Evolutionary conservation across 192 early-diverging fungal species (phyloP).

Genomic region (Phycomyces blakesleeanus): DNA sequence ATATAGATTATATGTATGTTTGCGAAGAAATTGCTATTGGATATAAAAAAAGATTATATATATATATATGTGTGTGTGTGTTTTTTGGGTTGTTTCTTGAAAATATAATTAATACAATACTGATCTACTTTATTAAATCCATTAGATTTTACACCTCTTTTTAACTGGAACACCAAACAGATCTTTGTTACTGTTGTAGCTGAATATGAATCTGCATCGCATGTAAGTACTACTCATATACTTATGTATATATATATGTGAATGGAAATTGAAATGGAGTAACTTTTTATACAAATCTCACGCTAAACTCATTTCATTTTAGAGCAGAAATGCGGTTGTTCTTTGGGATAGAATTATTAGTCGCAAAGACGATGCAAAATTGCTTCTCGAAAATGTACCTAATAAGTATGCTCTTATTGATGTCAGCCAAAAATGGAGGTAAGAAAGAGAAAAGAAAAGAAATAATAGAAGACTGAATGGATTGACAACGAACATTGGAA

Average conservation of each 20-base stretch:
- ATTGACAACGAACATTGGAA: too few relatives aligned
- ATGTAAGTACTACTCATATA: conserved; percentile 44
- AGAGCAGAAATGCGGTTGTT: conserved; percentile 69
- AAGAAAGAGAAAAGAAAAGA: conserved; percentile 14
- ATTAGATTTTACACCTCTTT: conserved; percentile 71
- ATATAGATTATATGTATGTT: not conserved
- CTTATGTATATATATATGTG: too few relatives aligned
- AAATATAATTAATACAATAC: not conserved
- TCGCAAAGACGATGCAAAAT: conserved; percentile 58
- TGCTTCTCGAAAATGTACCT: conserved; percentile 50
- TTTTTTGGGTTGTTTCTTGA: too few relatives aligned
- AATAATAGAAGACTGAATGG: too few relatives aligned
- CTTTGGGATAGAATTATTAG: conserved; percentile 83
- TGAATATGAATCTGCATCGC: conserved; percentile 67
- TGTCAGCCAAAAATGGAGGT: conserved; percentile 65
- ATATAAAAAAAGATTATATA: too few relatives aligned
- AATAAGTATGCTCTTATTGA: conserved; percentile 73
- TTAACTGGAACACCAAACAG: conserved; percentile 92
- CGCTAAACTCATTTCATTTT: conserved; percentile 14
- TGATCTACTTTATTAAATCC: not conserved
- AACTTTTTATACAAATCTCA: too few relatives aligned
- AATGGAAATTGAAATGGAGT: too few relatives aligned
- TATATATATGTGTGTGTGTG: too few relatives aligned
- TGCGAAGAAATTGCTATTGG: too few relatives aligned
- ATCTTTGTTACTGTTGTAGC: conserved; percentile 76